Conservation (phyloP, 768 basidiomycete genomes). For the Fomitopsis pulvina region DNA sequence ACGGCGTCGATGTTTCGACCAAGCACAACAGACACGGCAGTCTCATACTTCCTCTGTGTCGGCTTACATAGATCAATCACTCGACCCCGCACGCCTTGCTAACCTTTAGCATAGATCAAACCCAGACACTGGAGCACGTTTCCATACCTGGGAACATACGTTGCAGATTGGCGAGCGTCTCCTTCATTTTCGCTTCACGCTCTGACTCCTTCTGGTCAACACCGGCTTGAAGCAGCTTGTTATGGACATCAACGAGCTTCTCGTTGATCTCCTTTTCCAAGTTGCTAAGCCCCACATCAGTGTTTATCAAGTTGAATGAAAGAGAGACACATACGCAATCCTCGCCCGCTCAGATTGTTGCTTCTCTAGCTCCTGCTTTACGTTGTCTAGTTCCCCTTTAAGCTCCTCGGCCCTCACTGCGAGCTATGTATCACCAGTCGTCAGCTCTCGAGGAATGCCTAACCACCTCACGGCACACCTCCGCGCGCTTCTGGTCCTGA, state of each 20-base stretch:
- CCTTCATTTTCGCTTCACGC: slow-evolving; percentile 76
- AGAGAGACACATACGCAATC: slow-evolving; percentile 50
- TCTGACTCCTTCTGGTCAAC: slow-evolving; percentile 86
- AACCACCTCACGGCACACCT: slow-evolving; percentile 35
- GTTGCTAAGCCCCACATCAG: slow-evolving; percentile 46
- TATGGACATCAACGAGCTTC: slow-evolving; percentile 75
- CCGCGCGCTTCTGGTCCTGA: slow-evolving; percentile 46
- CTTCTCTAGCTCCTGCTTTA: slow-evolving; percentile 77
- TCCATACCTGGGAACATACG: slow-evolving; percentile 78
- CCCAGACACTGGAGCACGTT: neutral
- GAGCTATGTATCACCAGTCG: slow-evolving; percentile 30
- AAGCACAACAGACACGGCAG: slow-evolving; percentile 84
- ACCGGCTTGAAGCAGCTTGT: slow-evolving; percentile 84
- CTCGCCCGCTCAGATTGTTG: slow-evolving; percentile 77
- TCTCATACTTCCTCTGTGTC: slow-evolving; percentile 85
- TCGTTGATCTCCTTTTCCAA: slow-evolving; percentile 90
- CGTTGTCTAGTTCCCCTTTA: slow-evolving; percentile 53
- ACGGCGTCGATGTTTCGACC: slow-evolving; percentile 94
- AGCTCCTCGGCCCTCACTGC: slow-evolving; percentile 53
- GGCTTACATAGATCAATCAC: slow-evolving; percentile 95
- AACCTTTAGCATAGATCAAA: neutral
- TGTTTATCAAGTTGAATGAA: neutral
- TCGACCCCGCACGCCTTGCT: slow-evolving; percentile 81
- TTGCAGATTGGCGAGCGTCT: slow-evolving; percentile 77
- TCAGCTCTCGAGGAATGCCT: neutral